Percentiles rank a stretch among this genome's conserved stretches.
Evolutionary conservation across 225 moss, liverwort and hornwort genomes (phyloP).

Genomic region (Thuidium tamariscinum): DNA sequence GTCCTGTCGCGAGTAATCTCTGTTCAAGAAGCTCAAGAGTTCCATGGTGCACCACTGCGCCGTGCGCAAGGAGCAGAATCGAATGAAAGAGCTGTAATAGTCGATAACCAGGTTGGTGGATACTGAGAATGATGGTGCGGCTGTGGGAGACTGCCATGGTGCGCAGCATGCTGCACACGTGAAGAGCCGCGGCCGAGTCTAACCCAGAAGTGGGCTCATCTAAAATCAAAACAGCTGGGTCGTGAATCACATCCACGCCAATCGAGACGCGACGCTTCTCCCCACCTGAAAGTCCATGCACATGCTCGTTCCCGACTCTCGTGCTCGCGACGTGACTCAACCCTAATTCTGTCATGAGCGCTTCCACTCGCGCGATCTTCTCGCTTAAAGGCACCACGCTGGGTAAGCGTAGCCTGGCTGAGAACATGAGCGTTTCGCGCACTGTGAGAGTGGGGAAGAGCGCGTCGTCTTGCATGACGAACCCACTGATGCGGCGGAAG

Average conservation of each 20-base stretch:
- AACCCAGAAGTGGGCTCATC: slow-evolving; percentile 67
- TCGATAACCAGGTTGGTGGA: slow-evolving; percentile 60
- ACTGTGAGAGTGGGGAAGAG: slow-evolving; percentile 60
- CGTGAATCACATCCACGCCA: slow-evolving; percentile 62
- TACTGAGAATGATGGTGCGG: slow-evolving; percentile 51
- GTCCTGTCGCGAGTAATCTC: slow-evolving; percentile 31
- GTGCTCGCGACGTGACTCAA: slow-evolving; percentile 33
- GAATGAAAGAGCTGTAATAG: slow-evolving; percentile 50
- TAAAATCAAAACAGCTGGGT: slow-evolving; percentile 51
- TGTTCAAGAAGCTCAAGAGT: slow-evolving; percentile 27
- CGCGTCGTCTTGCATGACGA: slow-evolving; percentile 70
- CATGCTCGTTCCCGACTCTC: slow-evolving; percentile 38
- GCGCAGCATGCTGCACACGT: slow-evolving; percentile 49
- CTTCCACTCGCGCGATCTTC: slow-evolving; percentile 37
- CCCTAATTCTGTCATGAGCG: slow-evolving; percentile 47
- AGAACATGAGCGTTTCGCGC: slow-evolving; percentile 51
- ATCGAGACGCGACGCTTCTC: slow-evolving; percentile 56
- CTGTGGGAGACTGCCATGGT: slow-evolving; percentile 36
- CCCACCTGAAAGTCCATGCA: slow-evolving; percentile 59
- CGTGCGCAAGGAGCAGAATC: slow-evolving; percentile 46
- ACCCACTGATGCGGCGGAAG: slow-evolving; percentile 55
- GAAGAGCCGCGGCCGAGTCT: slow-evolving; percentile 55
- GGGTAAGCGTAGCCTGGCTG: slow-evolving; percentile 44
- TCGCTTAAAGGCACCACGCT: slow-evolving; percentile 29
- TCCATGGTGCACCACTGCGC: slow-evolving; percentile 59